Percentiles rank a stretch among this genome's conserved stretches.
phyloP scores from a whole-genome alignment of 306 rosid genomes.

The Senna siamea region DNA sequence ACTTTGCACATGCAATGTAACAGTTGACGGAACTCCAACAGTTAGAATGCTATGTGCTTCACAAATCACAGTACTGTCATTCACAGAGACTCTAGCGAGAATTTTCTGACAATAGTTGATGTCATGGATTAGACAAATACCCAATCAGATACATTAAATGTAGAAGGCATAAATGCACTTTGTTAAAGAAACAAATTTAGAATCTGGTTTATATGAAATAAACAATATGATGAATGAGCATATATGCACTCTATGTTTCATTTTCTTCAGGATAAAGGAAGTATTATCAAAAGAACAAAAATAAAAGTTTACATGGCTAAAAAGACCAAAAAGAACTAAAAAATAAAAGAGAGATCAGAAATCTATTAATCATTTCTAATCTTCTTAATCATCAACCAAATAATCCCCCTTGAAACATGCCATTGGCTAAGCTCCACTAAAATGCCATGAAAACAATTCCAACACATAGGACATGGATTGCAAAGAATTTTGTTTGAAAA shows the following conservation, averaged over 20 bases:
- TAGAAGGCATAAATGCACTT: constrained; percentile 5
- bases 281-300: neutral
- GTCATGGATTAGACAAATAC: constrained; percentile 38
- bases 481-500: too few species aligned
- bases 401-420: too few species aligned
- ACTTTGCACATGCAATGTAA: constrained; percentile 74
- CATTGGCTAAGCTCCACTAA: too few species aligned
- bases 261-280: neutral
- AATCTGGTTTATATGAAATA: neutral
- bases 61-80: constrained; percentile 63
- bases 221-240: neutral
- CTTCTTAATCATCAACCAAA: neutral
- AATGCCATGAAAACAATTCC: too few species aligned
- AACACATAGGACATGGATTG: too few species aligned
- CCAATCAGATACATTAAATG: constrained; percentile 21
- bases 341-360: neutral
- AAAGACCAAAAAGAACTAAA: neutral
- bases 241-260: neutral
- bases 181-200: constrained; percentile 24
- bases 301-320: neutral
- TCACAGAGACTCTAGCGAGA: constrained; percentile 59
- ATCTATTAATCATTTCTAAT: neutral
- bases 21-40: constrained; percentile 78
- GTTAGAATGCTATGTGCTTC: constrained; percentile 63
- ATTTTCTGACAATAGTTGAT: constrained; percentile 60